These are phyloP conservation scores for Saturnispora saitoi DNA, from an alignment of 805 yeast species.

Conservation along the genomic window DNA sequence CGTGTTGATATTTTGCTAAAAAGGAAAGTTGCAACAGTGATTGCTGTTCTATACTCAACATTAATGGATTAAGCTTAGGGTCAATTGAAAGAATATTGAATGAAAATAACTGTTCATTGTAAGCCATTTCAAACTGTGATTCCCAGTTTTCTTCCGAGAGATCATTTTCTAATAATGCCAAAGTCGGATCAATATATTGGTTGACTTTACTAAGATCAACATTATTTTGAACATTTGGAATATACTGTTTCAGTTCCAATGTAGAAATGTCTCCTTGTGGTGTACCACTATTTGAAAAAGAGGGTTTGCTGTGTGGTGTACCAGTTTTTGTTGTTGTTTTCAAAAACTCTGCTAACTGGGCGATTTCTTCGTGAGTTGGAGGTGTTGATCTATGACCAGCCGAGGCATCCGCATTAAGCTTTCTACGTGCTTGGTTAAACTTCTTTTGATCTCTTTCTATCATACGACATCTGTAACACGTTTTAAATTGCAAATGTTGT, in stretches of 20 bases:
- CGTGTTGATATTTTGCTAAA: constrained; percentile 17
- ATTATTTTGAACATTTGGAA: constrained; percentile 1
- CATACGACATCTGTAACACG: constrained; percentile 51
- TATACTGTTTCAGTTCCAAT: constrained; percentile 7
- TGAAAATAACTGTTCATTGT: constrained; percentile 15
- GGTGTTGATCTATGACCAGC: constrained; percentile 13
- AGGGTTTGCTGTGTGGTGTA: constrained; percentile 9
- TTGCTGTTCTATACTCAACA: constrained; percentile 18
- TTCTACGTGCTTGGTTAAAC: constrained; percentile 21
- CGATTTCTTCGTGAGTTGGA: constrained; percentile 15
- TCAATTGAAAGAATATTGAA: constrained; percentile 19
- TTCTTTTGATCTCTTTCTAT: constrained; percentile 39
- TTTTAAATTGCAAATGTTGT: constrained; percentile 46
- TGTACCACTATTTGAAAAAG: constrained; percentile 15
- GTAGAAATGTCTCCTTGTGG: constrained; percentile 9
- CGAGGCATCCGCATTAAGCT: constrained; percentile 15
- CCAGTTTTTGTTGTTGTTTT: constrained; percentile 10
- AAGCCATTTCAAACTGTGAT: constrained; percentile 14
- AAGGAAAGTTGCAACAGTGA: constrained; percentile 16
- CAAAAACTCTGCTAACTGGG: constrained; percentile 14
- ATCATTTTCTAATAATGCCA: constrained; percentile 12
- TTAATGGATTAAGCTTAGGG: constrained; percentile 18
- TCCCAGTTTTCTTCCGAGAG: constrained; percentile 9
- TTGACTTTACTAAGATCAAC: constrained; percentile 5
- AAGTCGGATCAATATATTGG: constrained; percentile 12